Evolutionary conservation across 768 basidiomycete genomes (phyloP).

Genomic region (Rhizopogon sp.): DNA sequence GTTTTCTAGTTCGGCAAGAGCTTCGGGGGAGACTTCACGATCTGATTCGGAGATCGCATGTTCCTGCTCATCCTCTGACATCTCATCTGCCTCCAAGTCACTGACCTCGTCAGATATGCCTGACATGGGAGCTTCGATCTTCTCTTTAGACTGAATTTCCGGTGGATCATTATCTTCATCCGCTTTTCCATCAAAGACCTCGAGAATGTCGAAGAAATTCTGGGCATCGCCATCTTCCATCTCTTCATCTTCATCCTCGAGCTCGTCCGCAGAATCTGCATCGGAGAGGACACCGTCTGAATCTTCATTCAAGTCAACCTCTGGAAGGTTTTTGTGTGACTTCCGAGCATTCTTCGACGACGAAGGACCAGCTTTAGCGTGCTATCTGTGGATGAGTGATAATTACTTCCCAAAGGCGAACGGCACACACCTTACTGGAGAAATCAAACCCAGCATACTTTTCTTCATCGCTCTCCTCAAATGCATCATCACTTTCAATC

Average conservation of each 20-base stretch:
- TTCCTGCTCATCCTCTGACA: slow-evolving; percentile 28
- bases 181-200: slow-evolving; percentile 61
- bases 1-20: slow-evolving; percentile 62
- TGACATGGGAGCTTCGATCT: not conserved
- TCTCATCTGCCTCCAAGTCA: slow-evolving; percentile 31
- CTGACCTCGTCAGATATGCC: slow-evolving; percentile 7
- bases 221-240: slow-evolving; percentile 44
- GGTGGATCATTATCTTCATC: slow-evolving; percentile 22
- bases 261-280: slow-evolving; percentile 19
- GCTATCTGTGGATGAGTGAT: slow-evolving; percentile 7
- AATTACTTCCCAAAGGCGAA: not conserved
- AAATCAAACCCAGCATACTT: slow-evolving; percentile 60
- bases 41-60: slow-evolving; percentile 37
- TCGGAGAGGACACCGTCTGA: slow-evolving; percentile 23
- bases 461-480: slow-evolving; percentile 81
- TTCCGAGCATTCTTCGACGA: slow-evolving; percentile 20
- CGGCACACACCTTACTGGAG: slow-evolving; percentile 12
- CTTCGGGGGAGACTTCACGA: slow-evolving; percentile 48
- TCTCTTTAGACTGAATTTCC: not conserved
- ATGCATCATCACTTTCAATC: slow-evolving; percentile 79
- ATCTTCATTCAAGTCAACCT: slow-evolving; percentile 67
- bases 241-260: slow-evolving; percentile 31
- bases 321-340: slow-evolving; percentile 34
- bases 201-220: slow-evolving; percentile 60
- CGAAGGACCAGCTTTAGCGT: slow-evolving; percentile 14